These are phyloP conservation scores for Penicillium goetzii DNA, from an alignment of 495 filamentous ascomycete species.

Conservation along the genomic window DNA sequence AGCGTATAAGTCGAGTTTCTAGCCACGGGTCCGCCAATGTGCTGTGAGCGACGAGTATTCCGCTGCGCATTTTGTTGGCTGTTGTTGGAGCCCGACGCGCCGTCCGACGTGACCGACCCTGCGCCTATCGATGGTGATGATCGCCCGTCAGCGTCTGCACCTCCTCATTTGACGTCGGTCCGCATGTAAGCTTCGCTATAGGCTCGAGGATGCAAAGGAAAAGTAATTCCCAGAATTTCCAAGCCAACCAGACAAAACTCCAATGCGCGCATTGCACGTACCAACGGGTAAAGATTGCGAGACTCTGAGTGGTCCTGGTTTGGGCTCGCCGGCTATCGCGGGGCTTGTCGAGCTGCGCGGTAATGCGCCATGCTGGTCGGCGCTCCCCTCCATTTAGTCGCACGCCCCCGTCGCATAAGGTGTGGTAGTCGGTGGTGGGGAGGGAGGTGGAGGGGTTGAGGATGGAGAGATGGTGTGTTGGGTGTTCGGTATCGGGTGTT, in stretches of 20 bases:
- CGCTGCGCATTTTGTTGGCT: conserved; percentile 41
- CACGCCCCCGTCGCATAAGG: conserved; percentile 25
- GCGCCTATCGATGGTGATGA: conserved; percentile 27
- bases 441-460: neutral
- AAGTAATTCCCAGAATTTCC: conserved; percentile 8
- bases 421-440: neutral
- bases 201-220: neutral
- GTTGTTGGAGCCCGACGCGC: conserved; percentile 42
- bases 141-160: conserved; percentile 11
- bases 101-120: conserved; percentile 36
- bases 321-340: conserved; percentile 20
- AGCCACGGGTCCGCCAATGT: conserved; percentile 25
- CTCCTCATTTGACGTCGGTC: neutral
- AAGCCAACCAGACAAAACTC: conserved; percentile 10
- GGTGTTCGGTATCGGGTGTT: neutral
- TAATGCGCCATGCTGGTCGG: conserved; percentile 17
- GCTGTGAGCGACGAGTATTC: conserved; percentile 25
- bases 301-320: conserved; percentile 22
- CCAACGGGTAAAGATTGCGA: conserved; percentile 24
- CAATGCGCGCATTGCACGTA: conserved; percentile 20
- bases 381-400: conserved; percentile 23
- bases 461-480: conserved; percentile 1
- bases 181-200: neutral
- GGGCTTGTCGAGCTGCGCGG: conserved; percentile 25
- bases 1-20: conserved; percentile 37